Evolutionary conservation across 768 basidiomycete genomes (phyloP), one percentile per base, ranked within the genome.

Genomic region (Collybiopsis luxurians): DNA sequence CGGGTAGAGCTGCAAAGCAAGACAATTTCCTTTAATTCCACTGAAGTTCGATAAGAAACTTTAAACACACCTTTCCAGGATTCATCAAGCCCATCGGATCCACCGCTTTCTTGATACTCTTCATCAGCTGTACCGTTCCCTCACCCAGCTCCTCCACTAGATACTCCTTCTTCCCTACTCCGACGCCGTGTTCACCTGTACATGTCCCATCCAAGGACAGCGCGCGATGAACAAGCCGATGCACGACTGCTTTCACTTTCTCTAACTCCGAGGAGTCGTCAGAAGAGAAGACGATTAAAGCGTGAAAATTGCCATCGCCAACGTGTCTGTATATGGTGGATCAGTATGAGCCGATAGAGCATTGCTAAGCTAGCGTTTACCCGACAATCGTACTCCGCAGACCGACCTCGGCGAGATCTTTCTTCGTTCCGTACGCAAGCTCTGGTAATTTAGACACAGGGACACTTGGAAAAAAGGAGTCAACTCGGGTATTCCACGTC

Each of bases 141-240:
- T 75, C 75, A 0, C 95, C 95, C 0, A 98, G 80, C 68, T 98
- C 95, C n/a, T 86, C 79, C 17, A 74, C 68, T 2, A 98, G 80
- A 69, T 91, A 96, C 64, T 89, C 83, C 63, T 84, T 88, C 74
- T 95, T 95, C 10, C 92, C 92, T 6, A 94, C 70, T 1, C 93
- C 92, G 13, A 95, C 87, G 0, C 92, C 92, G 67, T 95, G 92
- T 68, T 95, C 92, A 9, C 91, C 90, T 3, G 89, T 90, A 62
- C 87, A 87, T 19, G 90, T 91, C 44, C 90, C 90, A 59, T 90
- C 90, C 55, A 90, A 72, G 13, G 78, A 75, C 38, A 92, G 75
- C 3, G 89, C 89, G n/a, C 88, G 80, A 60, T 84, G 75, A 6
- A 90, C 80, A 47, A 91, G 77, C 42, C 89, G 78, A 64, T 89